These are phyloP conservation scores for Fusarium sp. DNA, from an alignment of 2,329 filamentous ascomycete species.

Conservation along the genomic window DNA sequence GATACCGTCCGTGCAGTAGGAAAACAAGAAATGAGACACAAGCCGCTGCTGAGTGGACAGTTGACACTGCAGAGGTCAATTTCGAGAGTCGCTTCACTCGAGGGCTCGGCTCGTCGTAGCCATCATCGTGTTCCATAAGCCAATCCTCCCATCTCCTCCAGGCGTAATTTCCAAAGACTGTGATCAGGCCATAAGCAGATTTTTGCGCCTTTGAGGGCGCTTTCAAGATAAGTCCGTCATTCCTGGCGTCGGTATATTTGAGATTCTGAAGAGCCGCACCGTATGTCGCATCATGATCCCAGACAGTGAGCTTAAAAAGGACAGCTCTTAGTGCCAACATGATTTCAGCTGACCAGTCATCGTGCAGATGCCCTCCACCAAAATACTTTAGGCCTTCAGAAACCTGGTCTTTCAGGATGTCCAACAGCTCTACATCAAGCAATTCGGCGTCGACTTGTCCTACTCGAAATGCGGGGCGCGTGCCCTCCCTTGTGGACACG, in stretches of 20 bases:
- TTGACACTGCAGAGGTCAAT: slow-evolving; percentile 75
- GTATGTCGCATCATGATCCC: slow-evolving; percentile 96
- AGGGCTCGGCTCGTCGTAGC: slow-evolving; percentile 71
- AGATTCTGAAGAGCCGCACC: slow-evolving; percentile 93
- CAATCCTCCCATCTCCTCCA: slow-evolving; percentile 95
- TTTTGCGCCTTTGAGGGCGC: slow-evolving; percentile 87
- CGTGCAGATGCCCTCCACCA: slow-evolving; percentile 76
- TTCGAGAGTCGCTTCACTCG: slow-evolving; percentile 69
- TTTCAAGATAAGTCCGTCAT: slow-evolving; percentile 68
- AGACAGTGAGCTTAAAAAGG: slow-evolving; percentile 94
- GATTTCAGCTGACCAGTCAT: slow-evolving; percentile 91
- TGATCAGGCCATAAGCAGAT: slow-evolving; percentile 82
- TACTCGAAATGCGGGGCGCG: slow-evolving; percentile 87
- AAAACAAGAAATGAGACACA: slow-evolving; percentile 91
- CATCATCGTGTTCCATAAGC: slow-evolving; percentile 80
- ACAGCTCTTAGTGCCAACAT: slow-evolving; percentile 78
- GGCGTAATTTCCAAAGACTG: slow-evolving; percentile 86
- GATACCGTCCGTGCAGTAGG: slow-evolving; percentile 88
- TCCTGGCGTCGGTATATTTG: slow-evolving; percentile 86
- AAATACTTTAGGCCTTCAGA: slow-evolving; percentile 90
- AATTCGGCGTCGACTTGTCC: slow-evolving; percentile 96
- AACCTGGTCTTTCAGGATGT: slow-evolving; percentile 86
- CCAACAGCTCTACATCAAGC: slow-evolving; percentile 90
- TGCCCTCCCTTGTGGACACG: slow-evolving; percentile 79
- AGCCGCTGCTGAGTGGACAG: slow-evolving; percentile 81